These are phyloP conservation scores for Hapsidospora chrysogenum DNA, from an alignment of 495 filamentous ascomycete species.

Conservation along the genomic window DNA sequence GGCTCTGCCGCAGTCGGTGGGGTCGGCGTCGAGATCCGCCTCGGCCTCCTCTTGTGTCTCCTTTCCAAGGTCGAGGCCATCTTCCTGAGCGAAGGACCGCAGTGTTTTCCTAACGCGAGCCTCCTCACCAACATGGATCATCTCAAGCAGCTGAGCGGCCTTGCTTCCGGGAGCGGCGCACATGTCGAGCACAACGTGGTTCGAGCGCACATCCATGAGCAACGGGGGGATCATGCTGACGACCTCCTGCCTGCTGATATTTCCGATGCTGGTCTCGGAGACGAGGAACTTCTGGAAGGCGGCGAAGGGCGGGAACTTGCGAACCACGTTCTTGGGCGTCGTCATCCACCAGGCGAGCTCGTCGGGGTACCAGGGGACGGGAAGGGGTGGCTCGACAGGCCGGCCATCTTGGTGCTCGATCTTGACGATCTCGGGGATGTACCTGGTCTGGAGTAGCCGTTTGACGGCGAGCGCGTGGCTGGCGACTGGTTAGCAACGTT, in stretches of 20 bases:
- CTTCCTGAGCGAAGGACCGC: conserved; percentile 32
- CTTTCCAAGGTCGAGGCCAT: conserved; percentile 31
- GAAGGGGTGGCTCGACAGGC: conserved; percentile 59
- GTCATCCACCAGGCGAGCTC: conserved; percentile 91
- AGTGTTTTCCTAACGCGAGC: conserved; percentile 48
- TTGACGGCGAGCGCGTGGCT: conserved; percentile 77
- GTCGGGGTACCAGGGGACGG: conserved; percentile 84
- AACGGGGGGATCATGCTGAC: conserved; percentile 98
- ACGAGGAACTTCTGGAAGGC: conserved; percentile 98
- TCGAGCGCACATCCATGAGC: conserved; percentile 74
- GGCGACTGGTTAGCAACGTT: conserved; percentile 3
- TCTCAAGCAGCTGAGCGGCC: conserved; percentile 84
- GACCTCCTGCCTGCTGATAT: conserved; percentile 90
- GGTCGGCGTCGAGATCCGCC: conserved; percentile 35
- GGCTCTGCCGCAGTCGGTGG: conserved; percentile 63
- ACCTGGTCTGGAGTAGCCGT: conserved; percentile 64
- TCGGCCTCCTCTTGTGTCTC: conserved; percentile 26
- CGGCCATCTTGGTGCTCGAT: conserved; percentile 61
- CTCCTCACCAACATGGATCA: conserved; percentile 86
- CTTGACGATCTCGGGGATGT: conserved; percentile 74
- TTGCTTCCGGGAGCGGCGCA: conserved; percentile 96
- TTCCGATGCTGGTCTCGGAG: conserved; percentile 88
- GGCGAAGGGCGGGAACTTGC: conserved; percentile 80
- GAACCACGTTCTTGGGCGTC: conserved; percentile 81
- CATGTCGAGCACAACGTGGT: conserved; percentile 85